phyloP scores from a whole-genome alignment of 306 rosid genomes.

The Clitoria ternatea region DNA sequence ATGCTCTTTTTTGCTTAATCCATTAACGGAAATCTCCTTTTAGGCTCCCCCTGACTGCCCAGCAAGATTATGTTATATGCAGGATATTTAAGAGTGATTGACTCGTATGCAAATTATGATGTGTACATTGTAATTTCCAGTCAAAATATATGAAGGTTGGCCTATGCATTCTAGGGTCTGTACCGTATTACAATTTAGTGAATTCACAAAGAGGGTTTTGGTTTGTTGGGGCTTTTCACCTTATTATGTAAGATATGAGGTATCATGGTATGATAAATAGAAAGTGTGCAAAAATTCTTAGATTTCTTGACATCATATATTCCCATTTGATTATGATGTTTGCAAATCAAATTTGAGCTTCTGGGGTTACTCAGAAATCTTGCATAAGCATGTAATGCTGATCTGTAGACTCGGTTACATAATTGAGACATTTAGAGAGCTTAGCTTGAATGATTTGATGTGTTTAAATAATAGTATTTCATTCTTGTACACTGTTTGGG shows the following conservation, averaged over 20 bases:
- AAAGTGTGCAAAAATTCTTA: neutral
- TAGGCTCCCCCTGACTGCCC: neutral
- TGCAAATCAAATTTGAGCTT: neutral
- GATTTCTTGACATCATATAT: neutral
- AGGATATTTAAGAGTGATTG: neutral
- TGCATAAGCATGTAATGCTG: neutral
- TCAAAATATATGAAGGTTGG: neutral
- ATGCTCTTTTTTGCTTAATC: too few relatives aligned
- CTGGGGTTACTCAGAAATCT: neutral
- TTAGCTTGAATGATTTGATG: constrained; percentile 1
- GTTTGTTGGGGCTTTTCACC: neutral
- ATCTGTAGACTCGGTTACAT: neutral
- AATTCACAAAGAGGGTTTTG: too few relatives aligned
- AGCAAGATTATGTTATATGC: neutral
- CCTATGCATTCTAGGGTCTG: neutral
- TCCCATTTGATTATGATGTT: neutral
- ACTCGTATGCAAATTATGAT: neutral
- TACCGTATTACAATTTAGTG: neutral
- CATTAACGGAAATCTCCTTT: neutral
- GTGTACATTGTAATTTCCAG: neutral
- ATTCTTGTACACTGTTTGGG: neutral
- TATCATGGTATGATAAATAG: neutral
- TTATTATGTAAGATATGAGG: neutral
- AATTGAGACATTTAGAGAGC: neutral
- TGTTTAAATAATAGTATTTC: neutral